A percentile compares a stretch with the other conserved stretches of the same genome.
Evolutionary conservation across 306 rosid species (phyloP).

Genomic region (Vigna unguiculata): DNA sequence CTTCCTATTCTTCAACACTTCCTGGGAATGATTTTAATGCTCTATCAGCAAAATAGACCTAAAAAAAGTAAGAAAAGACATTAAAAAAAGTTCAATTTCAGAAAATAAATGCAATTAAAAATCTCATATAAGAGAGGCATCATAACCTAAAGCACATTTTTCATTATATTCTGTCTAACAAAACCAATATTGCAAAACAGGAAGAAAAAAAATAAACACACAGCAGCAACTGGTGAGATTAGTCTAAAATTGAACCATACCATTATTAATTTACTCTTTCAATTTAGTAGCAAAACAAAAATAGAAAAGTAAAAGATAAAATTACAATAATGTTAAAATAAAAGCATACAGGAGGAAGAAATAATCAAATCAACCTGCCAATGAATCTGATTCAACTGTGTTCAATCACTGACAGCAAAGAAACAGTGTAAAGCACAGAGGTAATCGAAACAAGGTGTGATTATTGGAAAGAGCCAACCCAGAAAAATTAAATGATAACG

Average conservation of each 20-base stretch:
- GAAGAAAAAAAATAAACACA: background rate
- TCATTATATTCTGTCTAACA: background rate
- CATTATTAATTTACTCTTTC: constrained; percentile 2
- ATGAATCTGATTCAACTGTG: constrained; percentile 47
- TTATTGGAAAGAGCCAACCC: constrained; percentile 40
- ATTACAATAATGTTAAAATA: background rate
- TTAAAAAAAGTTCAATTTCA: constrained; percentile 30
- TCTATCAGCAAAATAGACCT: constrained; percentile 33
- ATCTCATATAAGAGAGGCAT: constrained; percentile 14
- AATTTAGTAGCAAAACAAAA: constrained; percentile 29
- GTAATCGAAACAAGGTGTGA: constrained; percentile 40
- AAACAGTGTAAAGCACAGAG: constrained; percentile 38
- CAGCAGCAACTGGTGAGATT: background rate
- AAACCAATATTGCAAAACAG: constrained; percentile 20
- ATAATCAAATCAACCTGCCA: constrained; percentile 34
- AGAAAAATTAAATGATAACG: constrained; percentile 37
- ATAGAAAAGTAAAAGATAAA: background rate
- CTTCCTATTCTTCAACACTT: constrained; percentile 51
- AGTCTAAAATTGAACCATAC: constrained; percentile 27
- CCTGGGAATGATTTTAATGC: constrained; percentile 49
- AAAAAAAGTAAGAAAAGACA: background rate
- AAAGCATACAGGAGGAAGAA: constrained; percentile 31
- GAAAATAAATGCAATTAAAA: background rate
- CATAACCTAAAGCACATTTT: constrained; percentile 34
- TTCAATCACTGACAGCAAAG: constrained; percentile 46